phyloP scores from a whole-genome alignment of 1,139 yeast genomes.

The Suhomyces yuchorum region DNA sequence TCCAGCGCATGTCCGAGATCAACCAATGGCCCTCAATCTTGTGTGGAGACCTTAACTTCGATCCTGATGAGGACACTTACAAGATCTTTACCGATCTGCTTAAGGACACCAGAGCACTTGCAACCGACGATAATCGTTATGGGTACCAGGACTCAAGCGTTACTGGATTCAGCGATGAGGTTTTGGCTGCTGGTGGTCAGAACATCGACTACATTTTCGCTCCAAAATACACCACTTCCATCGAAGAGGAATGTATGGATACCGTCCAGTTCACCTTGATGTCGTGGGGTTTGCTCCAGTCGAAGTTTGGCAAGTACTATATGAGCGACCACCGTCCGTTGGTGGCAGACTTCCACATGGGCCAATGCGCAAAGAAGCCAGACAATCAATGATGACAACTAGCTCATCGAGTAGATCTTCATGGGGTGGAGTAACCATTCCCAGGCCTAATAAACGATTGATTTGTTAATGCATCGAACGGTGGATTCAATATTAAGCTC shows the following conservation, averaged over 20 bases:
- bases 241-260: conserved; percentile 26
- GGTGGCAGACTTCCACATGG: conserved; percentile 41
- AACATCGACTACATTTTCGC: conserved; percentile 56
- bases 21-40: conserved; percentile 45
- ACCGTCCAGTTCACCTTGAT: conserved; percentile 21
- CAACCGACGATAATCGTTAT: conserved; percentile 33
- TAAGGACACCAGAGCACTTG: conserved; percentile 32
- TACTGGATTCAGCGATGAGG: conserved; percentile 51
- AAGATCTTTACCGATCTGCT: conserved; percentile 36
- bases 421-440: too few species aligned
- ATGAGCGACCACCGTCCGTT: conserved; percentile 60
- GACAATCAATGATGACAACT: background rate
- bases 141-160: conserved; percentile 50
- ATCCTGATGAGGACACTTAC: conserved; percentile 20
- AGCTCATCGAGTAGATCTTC: too few species aligned
- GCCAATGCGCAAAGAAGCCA: background rate
- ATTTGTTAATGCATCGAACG: too few species aligned
- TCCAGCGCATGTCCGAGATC: conserved; percentile 38
- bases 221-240: conserved; percentile 32
- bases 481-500: too few species aligned
- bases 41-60: conserved; percentile 31
- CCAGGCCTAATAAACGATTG: too few species aligned
- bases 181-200: conserved; percentile 32
- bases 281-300: conserved; percentile 49
- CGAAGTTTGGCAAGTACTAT: conserved; percentile 44